Conservation (phyloP, 2,329 filamentous ascomycete species). For the Colletotrichum tropicicola region DNA sequence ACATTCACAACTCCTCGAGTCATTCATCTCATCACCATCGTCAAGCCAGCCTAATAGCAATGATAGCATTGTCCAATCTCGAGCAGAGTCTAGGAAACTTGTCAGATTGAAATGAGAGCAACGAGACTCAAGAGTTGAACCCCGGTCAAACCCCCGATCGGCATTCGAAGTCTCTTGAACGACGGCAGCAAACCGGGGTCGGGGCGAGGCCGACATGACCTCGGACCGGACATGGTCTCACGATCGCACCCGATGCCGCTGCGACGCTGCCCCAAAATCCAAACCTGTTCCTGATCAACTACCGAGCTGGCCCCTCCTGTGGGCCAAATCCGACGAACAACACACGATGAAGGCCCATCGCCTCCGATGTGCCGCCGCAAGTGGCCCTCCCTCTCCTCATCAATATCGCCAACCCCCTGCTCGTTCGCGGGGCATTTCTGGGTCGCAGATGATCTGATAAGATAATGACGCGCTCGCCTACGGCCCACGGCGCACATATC, state of each 20-base stretch:
- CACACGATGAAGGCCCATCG: neutral
- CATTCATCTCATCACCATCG: too few relatives aligned
- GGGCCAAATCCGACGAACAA: neutral
- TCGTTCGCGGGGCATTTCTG: neutral
- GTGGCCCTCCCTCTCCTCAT: conserved; percentile 4
- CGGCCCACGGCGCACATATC: neutral
- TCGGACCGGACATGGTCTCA: neutral
- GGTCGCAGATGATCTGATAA: conserved; percentile 26
- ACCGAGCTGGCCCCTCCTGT: neutral
- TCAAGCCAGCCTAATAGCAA: too few relatives aligned
- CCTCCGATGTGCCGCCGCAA: conserved; percentile 16
- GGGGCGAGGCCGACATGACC: neutral
- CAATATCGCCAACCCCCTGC: neutral
- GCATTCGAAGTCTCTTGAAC: too few relatives aligned
- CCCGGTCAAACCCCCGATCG: too few relatives aligned
- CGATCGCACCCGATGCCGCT: neutral
- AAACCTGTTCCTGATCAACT: neutral
- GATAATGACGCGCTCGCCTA: conserved; percentile 10
- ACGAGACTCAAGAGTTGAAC: too few relatives aligned
- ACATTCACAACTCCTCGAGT: too few relatives aligned
- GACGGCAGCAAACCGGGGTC: too few relatives aligned
- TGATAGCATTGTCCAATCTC: too few relatives aligned
- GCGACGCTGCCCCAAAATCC: too few relatives aligned
- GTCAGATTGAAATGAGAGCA: too few relatives aligned
- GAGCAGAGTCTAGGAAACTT: too few relatives aligned